phyloP scores from a whole-genome alignment of 2,329 filamentous ascomycete species.

The Biscogniauxia mediterranea region DNA sequence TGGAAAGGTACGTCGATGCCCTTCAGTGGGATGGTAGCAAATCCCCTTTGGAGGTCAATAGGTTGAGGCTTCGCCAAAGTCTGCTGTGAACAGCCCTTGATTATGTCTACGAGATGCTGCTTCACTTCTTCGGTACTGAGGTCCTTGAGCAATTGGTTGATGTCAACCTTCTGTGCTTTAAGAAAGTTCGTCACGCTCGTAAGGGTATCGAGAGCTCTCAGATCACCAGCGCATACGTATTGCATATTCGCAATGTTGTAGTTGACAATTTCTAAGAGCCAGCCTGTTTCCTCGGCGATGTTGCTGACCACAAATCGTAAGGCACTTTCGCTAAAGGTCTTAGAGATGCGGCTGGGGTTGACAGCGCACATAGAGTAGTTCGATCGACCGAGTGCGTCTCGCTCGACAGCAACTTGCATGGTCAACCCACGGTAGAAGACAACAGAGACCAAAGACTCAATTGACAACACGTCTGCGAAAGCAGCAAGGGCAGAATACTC shows the following conservation, averaged over 20 bases:
- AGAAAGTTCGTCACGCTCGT: conserved; percentile 89
- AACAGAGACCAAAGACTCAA: conserved; percentile 95
- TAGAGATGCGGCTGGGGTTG: conserved; percentile 96
- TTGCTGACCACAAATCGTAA: conserved; percentile 96
- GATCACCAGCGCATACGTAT: conserved; percentile 70
- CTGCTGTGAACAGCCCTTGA: conserved; percentile 80
- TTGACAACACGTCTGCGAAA: conserved; percentile 98
- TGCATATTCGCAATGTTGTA: conserved; percentile 80
- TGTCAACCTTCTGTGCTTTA: conserved; percentile 96
- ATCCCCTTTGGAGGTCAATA: conserved; percentile 87
- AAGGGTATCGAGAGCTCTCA: conserved; percentile 68
- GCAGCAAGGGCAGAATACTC: conserved; percentile 97
- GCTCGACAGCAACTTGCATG: conserved; percentile 98
- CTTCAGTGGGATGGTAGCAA: conserved; percentile 92
- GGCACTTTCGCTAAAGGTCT: conserved; percentile 97
- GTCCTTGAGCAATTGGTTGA: conserved; percentile 85
- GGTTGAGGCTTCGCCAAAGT: conserved; percentile 87
- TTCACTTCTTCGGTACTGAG: conserved; percentile 89
- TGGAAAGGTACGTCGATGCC: conserved; percentile 99
- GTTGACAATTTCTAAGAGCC: conserved; percentile 99
- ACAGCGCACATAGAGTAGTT: conserved; percentile 99
- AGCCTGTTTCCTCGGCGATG: conserved; percentile 88
- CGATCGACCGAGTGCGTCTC: conserved; percentile 85
- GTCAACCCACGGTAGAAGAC: conserved; percentile 99
- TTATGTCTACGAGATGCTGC: conserved; percentile 84